A percentile compares a stretch with the other conserved stretches of the same genome.
Conservation (phyloP, 208 protist genomes). For the Leishmania turanica region DNA sequence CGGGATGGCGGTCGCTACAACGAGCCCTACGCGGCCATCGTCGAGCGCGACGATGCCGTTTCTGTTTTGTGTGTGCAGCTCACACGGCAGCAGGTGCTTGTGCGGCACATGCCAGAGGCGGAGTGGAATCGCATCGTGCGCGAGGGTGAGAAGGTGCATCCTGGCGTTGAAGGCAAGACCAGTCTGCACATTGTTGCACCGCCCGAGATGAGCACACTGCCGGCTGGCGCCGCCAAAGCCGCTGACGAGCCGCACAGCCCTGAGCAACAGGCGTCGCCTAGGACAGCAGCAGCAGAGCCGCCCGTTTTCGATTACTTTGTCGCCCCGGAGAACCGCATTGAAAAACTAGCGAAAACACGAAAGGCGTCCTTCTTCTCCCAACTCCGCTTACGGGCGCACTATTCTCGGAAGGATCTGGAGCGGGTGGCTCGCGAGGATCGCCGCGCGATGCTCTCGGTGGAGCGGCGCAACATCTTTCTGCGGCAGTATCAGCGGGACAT, state of each 20-base stretch:
- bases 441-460: slow-evolving; percentile 21
- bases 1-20: slow-evolving; percentile 29
- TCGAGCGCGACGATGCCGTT: slow-evolving; percentile 17
- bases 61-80: slow-evolving; percentile 33
- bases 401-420: slow-evolving; percentile 20
- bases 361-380: slow-evolving; percentile 5
- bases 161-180: slow-evolving; percentile 22
- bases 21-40: slow-evolving; percentile 32
- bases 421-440: slow-evolving; percentile 24
- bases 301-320: slow-evolving; percentile 37
- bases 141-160: slow-evolving; percentile 27
- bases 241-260: not conserved
- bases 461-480: slow-evolving; percentile 32
- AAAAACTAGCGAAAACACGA: not conserved
- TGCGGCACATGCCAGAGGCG: slow-evolving; percentile 34
- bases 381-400: slow-evolving; percentile 1
- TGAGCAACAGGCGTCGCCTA: not conserved
- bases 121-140: slow-evolving; percentile 34
- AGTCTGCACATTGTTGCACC: slow-evolving; percentile 28
- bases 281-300: not conserved
- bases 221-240: not conserved
- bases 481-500: slow-evolving; percentile 34
- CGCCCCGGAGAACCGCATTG: slow-evolving; percentile 23
- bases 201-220: slow-evolving; percentile 17
- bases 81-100: slow-evolving; percentile 23